Conservation (phyloP, 352 stramenopile species). For the Pythium scleroteichum region DNA sequence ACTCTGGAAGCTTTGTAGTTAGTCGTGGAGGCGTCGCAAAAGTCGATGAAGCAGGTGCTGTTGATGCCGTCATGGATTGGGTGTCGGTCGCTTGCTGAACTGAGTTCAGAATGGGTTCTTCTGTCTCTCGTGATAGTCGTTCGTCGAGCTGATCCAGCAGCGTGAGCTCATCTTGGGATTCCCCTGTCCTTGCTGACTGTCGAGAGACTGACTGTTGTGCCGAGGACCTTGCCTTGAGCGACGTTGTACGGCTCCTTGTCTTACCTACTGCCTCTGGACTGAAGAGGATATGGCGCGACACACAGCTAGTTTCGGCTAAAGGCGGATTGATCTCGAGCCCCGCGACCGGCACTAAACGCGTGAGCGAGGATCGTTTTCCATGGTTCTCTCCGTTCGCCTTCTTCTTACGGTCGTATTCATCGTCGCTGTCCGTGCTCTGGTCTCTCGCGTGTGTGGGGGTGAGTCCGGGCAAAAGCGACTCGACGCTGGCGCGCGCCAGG, state of each 20-base stretch:
- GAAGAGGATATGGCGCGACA: constrained; percentile 55
- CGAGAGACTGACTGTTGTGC: not conserved
- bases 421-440: constrained; percentile 5
- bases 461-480: constrained; percentile 20
- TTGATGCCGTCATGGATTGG: constrained; percentile 7
- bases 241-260: not conserved
- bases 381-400: constrained; percentile 6
- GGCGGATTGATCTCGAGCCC: constrained; percentile 4
- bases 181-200: constrained; percentile 18
- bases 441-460: constrained; percentile 1
- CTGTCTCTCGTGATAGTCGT: constrained; percentile 24
- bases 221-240: not conserved
- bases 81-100: not conserved
- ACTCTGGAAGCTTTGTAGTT: not conserved
- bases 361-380: constrained; percentile 26
- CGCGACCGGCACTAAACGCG: constrained; percentile 11
- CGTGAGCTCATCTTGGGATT: constrained; percentile 66
- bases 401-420: constrained; percentile 5
- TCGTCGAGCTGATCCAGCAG: constrained; percentile 50
- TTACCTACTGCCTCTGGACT: constrained; percentile 31
- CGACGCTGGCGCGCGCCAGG: constrained; percentile 52
- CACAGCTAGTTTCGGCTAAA: constrained; percentile 13
- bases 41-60: not conserved
- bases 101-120: not conserved
- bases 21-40: constrained; percentile 19